A percentile compares a stretch with the other conserved stretches of the same genome.
These are phyloP conservation scores for Epichloe sylvatica DNA, from an alignment of 2,329 filamentous ascomycete genomes.

Conservation along the genomic window DNA sequence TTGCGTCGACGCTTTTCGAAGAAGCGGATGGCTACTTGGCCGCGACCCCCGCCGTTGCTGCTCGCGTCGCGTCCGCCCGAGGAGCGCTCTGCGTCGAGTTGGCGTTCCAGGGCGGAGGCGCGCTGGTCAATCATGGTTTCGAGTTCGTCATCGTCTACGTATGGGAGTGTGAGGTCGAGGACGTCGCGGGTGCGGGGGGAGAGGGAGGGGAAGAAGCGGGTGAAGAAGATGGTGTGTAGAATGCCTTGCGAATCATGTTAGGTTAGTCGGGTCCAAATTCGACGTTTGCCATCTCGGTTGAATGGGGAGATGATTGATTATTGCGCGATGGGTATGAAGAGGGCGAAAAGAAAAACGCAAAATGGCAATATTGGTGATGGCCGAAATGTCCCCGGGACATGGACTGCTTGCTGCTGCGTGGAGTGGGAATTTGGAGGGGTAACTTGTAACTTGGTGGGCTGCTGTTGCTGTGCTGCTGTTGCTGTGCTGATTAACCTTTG, in stretches of 20 bases:
- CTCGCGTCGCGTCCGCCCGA: conserved; percentile 7
- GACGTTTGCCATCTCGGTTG: neutral
- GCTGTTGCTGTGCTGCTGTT: conserved; percentile 7
- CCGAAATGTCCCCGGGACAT: neutral
- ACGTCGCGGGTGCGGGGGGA: conserved; percentile 74
- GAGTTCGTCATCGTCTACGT: conserved; percentile 79
- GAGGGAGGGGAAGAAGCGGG: conserved; percentile 86
- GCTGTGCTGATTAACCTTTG: conserved; percentile 47
- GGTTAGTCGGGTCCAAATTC: no score
- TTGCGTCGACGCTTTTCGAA: conserved; percentile 84
- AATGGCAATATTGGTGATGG: neutral
- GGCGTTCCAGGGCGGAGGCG: conserved; percentile 62
- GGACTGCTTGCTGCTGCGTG: no score
- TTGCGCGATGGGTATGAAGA: no score
- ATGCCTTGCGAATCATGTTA: conserved; percentile 43
- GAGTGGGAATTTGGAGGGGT: neutral
- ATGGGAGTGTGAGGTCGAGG: conserved; percentile 78
- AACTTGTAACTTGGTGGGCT: neutral
- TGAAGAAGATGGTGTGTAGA: conserved; percentile 96
- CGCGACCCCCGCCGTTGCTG: conserved; percentile 22
- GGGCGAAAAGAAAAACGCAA: no score
- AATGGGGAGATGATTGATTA: no score
- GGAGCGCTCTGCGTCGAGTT: conserved; percentile 50
- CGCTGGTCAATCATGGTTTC: conserved; percentile 89
- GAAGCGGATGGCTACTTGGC: conserved; percentile 77